Conservation (phyloP, 2,329 filamentous ascomycete genomes). For the Colletotrichum sojae region DNA sequence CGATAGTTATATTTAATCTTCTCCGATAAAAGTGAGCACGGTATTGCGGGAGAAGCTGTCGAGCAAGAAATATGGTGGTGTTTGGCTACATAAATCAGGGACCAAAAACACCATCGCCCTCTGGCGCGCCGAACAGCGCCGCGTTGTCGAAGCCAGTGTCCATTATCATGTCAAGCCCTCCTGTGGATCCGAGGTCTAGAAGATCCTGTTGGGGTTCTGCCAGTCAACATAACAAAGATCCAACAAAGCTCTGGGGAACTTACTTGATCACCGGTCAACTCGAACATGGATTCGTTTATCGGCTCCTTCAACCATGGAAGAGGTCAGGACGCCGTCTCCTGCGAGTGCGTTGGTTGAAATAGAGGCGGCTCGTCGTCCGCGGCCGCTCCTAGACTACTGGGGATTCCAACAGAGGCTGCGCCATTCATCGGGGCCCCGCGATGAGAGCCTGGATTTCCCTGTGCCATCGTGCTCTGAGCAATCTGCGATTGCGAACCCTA, state of each 20-base stretch:
- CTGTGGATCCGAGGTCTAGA: neutral
- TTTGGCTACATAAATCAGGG: too few relatives aligned
- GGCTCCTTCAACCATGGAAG: neutral
- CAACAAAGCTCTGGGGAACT: neutral
- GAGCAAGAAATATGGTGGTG: too few relatives aligned
- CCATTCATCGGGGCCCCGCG: neutral
- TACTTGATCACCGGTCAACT: neutral
- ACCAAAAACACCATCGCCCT: too few relatives aligned
- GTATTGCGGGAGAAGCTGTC: too few relatives aligned
- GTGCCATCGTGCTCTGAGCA: neutral
- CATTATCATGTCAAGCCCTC: neutral
- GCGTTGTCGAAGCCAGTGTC: neutral
- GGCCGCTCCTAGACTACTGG: too few relatives aligned
- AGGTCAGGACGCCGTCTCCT: neutral
- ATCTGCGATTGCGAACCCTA: neutral
- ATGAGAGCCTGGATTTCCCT: neutral
- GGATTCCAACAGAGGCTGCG: too few relatives aligned
- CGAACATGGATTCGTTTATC: neutral
- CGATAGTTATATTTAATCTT: too few relatives aligned
- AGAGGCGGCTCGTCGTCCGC: too few relatives aligned
- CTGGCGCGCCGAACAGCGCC: too few relatives aligned
- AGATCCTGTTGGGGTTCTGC: neutral
- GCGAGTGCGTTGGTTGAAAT: too few relatives aligned
- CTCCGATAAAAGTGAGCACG: too few relatives aligned
- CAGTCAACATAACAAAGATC: neutral